phyloP scores from a whole-genome alignment of 2,329 filamentous ascomycete genomes.

The Pseudogymnoascus pannorum region DNA sequence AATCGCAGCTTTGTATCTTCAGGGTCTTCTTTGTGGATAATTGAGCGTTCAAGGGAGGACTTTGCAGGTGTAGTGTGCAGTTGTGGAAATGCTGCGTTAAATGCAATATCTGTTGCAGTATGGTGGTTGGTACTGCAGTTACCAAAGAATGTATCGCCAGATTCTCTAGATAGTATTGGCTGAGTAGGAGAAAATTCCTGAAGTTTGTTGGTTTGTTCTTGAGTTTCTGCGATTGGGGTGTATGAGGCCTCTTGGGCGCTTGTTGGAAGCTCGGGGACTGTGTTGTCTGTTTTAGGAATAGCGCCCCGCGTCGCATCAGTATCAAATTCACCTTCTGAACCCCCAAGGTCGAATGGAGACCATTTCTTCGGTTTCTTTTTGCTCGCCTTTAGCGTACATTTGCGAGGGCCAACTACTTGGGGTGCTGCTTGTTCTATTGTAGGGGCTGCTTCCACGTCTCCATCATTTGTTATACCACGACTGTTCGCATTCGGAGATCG shows the following conservation, averaged over 20 bases:
- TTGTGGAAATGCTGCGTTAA: conserved; percentile 1
- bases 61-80: neutral
- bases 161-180: neutral
- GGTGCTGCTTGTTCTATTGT: neutral
- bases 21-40: conserved; percentile 11
- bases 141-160: neutral
- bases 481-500: neutral
- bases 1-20: conserved; percentile 2
- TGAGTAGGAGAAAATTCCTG: neutral
- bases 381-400: neutral
- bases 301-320: neutral
- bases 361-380: conserved; percentile 2
- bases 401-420: neutral
- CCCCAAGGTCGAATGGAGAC: conserved; percentile 4
- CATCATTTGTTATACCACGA: neutral
- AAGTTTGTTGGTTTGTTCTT: neutral
- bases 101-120: neutral
- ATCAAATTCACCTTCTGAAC: conserved; percentile 3
- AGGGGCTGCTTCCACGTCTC: neutral
- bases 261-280: conserved; percentile 3
- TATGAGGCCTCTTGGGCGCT: neutral
- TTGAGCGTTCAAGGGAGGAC: neutral
- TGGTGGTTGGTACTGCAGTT: neutral
- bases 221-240: neutral
- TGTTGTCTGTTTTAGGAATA: neutral